Conservation (phyloP, 495 filamentous ascomycete genomes). For the Annulohypoxylon stygium region DNA sequence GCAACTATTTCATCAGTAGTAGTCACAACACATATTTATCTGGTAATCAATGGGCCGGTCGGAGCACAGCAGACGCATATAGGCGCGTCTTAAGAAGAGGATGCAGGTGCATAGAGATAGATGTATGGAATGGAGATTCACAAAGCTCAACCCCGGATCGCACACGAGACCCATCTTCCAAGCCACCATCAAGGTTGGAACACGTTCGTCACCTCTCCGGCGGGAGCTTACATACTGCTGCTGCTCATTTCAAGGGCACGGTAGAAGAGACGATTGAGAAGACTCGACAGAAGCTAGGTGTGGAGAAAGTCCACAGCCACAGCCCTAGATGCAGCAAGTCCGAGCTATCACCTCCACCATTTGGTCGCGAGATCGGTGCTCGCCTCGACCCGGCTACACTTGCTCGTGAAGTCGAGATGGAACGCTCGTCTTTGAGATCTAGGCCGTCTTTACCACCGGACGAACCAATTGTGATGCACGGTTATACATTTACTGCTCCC, state of each 20-base stretch:
- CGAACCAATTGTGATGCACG: constrained; percentile 84
- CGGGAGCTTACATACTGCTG: constrained; percentile 50
- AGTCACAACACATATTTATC: constrained; percentile 96
- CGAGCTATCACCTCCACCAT: constrained; percentile 33
- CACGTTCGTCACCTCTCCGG: constrained; percentile 56
- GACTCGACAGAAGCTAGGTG: constrained; percentile 44
- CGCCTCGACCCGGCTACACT: constrained; percentile 17
- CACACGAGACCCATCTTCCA: constrained; percentile 33
- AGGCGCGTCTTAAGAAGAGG: constrained; percentile 76
- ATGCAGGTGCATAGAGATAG: constrained; percentile 94
- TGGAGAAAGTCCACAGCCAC: constrained; percentile 50
- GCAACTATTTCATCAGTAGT: constrained; percentile 90
- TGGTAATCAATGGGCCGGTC: constrained; percentile 86
- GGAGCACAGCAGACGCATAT: constrained; percentile 84
- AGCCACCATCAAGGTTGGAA: constrained; percentile 32
- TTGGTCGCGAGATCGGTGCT: constrained; percentile 29
- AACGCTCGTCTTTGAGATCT: constrained; percentile 39
- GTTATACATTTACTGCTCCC: constrained; percentile 86
- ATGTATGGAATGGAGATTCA: constrained; percentile 88
- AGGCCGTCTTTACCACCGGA: constrained; percentile 53
- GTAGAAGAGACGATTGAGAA: constrained; percentile 54
- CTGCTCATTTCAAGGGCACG: constrained; percentile 53
- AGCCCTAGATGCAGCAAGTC: constrained; percentile 56
- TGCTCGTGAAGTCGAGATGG: constrained; percentile 16
- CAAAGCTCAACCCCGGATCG: constrained; percentile 38